Conservation (phyloP, 1,284 basidiomycete genomes). For the Xerocomus minutiporus region DNA sequence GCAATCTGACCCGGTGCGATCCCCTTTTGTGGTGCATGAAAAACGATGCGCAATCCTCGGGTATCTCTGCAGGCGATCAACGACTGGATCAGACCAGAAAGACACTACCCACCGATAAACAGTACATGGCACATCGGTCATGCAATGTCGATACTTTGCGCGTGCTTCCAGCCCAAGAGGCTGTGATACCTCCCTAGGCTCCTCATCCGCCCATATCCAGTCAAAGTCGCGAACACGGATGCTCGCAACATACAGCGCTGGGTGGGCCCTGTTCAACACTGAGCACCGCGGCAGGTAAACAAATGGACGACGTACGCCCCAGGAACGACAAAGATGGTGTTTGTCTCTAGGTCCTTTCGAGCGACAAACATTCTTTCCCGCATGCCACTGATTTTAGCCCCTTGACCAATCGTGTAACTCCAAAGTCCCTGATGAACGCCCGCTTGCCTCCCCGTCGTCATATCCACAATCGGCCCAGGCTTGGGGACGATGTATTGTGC, state of each 20-base stretch:
- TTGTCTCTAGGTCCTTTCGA: conserved; percentile 58
- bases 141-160: conserved; percentile 73
- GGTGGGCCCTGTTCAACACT: conserved; percentile 49
- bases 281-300: neutral
- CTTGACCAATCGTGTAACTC: conserved; percentile 86
- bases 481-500: conserved; percentile 74
- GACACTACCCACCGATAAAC: conserved; percentile 26
- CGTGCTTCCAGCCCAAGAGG: conserved; percentile 45
- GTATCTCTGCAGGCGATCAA: conserved; percentile 18
- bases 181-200: conserved; percentile 44
- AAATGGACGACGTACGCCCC: conserved; percentile 51
- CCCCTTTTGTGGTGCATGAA: conserved; percentile 59
- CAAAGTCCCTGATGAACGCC: conserved; percentile 77
- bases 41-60: conserved; percentile 40
- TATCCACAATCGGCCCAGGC: conserved; percentile 64
- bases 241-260: conserved; percentile 51
- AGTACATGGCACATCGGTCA: conserved; percentile 51
- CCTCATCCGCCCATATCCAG: conserved; percentile 72
- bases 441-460: conserved; percentile 50
- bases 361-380: conserved; percentile 70
- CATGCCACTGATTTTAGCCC: conserved; percentile 65
- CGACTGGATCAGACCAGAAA: neutral
- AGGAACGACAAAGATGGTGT: conserved; percentile 73
- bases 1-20: conserved; percentile 82
- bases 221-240: conserved; percentile 52